A percentile compares a stretch with the other conserved stretches of the same genome.
These are phyloP conservation scores for Trichosanthes truncata DNA, from an alignment of 306 rosid genomes.

Conservation along the genomic window DNA sequence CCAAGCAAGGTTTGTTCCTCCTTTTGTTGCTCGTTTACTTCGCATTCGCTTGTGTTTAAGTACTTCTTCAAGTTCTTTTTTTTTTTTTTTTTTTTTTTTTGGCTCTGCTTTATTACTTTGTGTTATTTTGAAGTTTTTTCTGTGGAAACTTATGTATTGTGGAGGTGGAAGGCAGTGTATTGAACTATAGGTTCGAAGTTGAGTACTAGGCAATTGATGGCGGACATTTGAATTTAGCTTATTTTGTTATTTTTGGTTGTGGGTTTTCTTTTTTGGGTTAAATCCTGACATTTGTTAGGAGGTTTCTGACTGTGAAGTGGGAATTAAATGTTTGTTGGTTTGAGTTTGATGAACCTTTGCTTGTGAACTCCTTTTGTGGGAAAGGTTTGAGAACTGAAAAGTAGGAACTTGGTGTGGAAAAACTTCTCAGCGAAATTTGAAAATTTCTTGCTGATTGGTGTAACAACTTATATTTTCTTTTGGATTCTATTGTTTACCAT, in stretches of 20 bases:
- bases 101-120: neutral
- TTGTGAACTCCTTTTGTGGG: neutral
- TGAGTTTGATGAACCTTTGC: neutral
- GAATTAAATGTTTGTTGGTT: neutral
- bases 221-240: neutral
- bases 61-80: neutral
- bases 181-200: neutral
- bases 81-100: too few relatives aligned
- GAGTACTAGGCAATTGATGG: neutral
- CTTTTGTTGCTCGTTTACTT: neutral
- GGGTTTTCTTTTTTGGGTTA: neutral
- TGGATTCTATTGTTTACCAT: neutral
- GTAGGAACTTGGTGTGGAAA: neutral
- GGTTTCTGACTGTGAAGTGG: neutral
- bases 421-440: neutral
- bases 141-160: neutral
- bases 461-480: neutral
- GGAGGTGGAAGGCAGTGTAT: neutral
- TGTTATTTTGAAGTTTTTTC: neutral
- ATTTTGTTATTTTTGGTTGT: neutral
- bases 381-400: neutral
- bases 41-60: neutral
- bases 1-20: slow-evolving; percentile 40
- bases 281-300: neutral
- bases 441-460: neutral